Base-by-base conservation (phyloP, 495 filamentous ascomycete genomes). In the Neurospora hispaniola region DNA sequence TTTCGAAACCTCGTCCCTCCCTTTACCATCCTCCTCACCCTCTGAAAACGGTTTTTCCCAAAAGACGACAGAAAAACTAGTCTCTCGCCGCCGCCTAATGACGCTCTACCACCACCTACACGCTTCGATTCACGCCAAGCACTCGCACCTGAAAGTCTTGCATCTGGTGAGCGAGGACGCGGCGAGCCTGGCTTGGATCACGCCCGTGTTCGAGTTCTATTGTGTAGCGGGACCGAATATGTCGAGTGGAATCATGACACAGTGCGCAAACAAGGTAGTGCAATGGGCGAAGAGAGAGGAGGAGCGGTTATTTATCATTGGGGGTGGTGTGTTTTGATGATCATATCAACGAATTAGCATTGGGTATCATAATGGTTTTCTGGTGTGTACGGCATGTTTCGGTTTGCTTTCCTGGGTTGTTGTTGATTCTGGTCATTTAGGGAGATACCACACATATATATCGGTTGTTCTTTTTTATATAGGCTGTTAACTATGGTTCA, bases 291-390 rank as follows among this genome's bases (percentile, higher is more conserved):
- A 91, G 74, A 85, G 89, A 71, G 95, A 98, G 79, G 96, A 98
- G 81, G 93, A 98, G 78, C 85, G 96, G 73, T 78, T 98, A 9
- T 99, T 98, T 79, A 97, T 99, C 69, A 94, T 97, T 78, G 94
- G 94, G 3, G 94, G 94, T 7, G 94, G 94, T 18, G 94, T 96
- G 42, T 86, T 86, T 74, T 86, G 69, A 77, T 66, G 14, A 0
- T 0, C 10, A 41, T 41, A 2, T 11, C 11, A 11, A 41, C 7
- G 39, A 39, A 39, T 39, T 31, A 66, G 27, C 27, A 35, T 18
- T 66, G 54, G 54, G 27, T 35, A 66, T 14, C 5, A 38, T 38
- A 66, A 35, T 66, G 27, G 31, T 16, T 66, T 18, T 59, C 23
- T 6, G 23, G 54, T 31, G 23, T 66, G 27, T 66, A 35, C 35